These are phyloP conservation scores for Achaetomiella virescens DNA, from an alignment of 495 filamentous ascomycete species.

Conservation along the genomic window DNA sequence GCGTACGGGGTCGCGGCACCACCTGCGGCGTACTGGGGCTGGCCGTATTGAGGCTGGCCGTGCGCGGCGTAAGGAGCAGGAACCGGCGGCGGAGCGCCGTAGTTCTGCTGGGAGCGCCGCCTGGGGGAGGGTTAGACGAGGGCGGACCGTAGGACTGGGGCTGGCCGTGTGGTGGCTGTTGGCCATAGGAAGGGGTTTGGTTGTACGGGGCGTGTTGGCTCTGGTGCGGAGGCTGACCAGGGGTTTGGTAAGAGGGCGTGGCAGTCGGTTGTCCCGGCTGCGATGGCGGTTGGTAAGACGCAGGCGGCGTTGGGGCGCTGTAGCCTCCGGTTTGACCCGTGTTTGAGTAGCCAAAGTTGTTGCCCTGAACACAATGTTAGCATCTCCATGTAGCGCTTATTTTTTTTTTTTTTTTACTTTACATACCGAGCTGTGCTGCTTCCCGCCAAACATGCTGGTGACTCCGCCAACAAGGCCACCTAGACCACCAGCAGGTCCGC, in stretches of 20 bases:
- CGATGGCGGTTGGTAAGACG: conserved; percentile 23
- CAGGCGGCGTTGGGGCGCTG: conserved; percentile 43
- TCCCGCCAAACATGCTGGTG: conserved; percentile 37
- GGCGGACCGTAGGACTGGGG: conserved; percentile 10
- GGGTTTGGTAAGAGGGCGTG: conserved; percentile 18
- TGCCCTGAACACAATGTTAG: conserved; percentile 16
- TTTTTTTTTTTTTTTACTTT: too few relatives aligned
- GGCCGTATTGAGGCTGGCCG: conserved; percentile 23
- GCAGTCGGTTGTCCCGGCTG: conserved; percentile 14
- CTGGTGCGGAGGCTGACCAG: background rate
- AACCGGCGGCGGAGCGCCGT: conserved; percentile 12
- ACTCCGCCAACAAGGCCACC: conserved; percentile 42
- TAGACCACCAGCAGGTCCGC: conserved; percentile 29
- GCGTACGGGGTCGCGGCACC: too few relatives aligned
- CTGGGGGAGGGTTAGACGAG: conserved; percentile 4
- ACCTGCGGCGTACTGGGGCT: conserved; percentile 18
- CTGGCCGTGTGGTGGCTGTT: conserved; percentile 3
- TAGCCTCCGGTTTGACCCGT: conserved; percentile 38
- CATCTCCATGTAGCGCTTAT: background rate
- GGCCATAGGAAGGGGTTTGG: conserved; percentile 16
- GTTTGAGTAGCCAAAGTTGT: conserved; percentile 51
- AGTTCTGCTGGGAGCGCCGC: conserved; percentile 11
- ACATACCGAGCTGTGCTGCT: conserved; percentile 31
- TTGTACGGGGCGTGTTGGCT: conserved; percentile 18
- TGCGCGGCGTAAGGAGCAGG: conserved; percentile 22